phyloP scores from a whole-genome alignment of 106 monocot species.

The Apostasia shenzhenica region DNA sequence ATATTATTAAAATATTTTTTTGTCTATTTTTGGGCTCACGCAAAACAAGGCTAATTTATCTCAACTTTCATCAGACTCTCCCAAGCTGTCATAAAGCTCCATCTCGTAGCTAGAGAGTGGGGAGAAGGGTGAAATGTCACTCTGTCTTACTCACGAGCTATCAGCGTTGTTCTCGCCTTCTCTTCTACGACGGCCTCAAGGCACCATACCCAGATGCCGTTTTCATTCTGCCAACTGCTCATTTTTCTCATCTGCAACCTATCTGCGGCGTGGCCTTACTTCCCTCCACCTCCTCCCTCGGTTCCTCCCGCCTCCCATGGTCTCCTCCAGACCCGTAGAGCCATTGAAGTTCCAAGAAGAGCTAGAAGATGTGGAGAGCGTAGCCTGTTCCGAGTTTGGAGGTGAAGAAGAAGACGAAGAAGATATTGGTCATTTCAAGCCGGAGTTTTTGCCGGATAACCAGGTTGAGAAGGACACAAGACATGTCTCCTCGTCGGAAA shows the following conservation, averaged over 20 bases:
- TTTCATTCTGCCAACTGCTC: too few relatives aligned
- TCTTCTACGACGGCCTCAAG: conserved; percentile 3
- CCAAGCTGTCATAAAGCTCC: too few relatives aligned
- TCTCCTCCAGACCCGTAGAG: background rate
- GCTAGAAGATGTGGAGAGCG: background rate
- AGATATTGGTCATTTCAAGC: conserved; percentile 5
- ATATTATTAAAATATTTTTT: too few relatives aligned
- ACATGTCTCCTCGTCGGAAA: conserved; percentile 28
- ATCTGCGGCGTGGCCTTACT: background rate
- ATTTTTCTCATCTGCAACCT: background rate
- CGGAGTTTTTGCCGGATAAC: conserved; percentile 6
- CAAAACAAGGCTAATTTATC: too few relatives aligned
- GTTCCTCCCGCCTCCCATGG: background rate
- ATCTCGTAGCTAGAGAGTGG: too few relatives aligned
- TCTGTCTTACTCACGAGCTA: background rate
- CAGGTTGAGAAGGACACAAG: conserved; percentile 29
- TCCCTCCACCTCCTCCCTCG: background rate
- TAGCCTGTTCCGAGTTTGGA: background rate
- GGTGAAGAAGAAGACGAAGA: conserved; percentile 1
- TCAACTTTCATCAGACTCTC: too few relatives aligned
- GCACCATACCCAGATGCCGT: background rate
- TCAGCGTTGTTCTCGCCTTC: background rate
- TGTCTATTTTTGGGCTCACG: too few relatives aligned
- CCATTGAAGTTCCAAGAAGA: background rate
- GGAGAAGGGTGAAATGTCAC: too few relatives aligned